These are phyloP conservation scores for Giardia duodenalis DNA, from an alignment of 208 protist genomes.

Conservation along the genomic window DNA sequence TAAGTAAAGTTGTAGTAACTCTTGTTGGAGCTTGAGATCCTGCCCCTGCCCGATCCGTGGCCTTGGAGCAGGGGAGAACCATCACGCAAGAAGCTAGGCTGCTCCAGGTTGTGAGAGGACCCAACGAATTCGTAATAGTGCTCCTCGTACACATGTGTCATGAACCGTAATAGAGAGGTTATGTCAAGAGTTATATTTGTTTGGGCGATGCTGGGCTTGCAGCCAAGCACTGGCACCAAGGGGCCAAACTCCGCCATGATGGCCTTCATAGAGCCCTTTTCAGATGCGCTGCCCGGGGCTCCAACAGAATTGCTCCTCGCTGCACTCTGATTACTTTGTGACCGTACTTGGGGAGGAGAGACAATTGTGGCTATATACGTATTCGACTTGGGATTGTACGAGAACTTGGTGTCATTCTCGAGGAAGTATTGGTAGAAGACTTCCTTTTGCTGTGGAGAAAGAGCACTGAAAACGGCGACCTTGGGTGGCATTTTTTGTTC, in stretches of 20 bases:
- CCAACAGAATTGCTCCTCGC: background rate
- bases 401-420: background rate
- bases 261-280: background rate
- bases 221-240: background rate
- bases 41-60: background rate
- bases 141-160: background rate
- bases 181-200: background rate
- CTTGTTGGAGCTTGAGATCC: background rate
- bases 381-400: background rate
- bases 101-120: background rate
- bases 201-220: background rate
- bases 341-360: background rate
- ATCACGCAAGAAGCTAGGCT: background rate
- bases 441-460: background rate
- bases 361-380: background rate
- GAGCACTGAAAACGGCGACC: background rate
- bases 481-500: slow-evolving; percentile 4
- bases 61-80: no score
- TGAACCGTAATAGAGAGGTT: background rate
- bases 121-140: background rate
- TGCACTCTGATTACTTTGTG: background rate
- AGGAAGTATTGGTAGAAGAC: background rate
- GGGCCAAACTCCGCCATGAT: background rate
- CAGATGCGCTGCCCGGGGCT: background rate
- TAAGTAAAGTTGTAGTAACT: background rate